phyloP scores from a whole-genome alignment of 495 filamentous ascomycete genomes.

The Collariella sp. region DNA sequence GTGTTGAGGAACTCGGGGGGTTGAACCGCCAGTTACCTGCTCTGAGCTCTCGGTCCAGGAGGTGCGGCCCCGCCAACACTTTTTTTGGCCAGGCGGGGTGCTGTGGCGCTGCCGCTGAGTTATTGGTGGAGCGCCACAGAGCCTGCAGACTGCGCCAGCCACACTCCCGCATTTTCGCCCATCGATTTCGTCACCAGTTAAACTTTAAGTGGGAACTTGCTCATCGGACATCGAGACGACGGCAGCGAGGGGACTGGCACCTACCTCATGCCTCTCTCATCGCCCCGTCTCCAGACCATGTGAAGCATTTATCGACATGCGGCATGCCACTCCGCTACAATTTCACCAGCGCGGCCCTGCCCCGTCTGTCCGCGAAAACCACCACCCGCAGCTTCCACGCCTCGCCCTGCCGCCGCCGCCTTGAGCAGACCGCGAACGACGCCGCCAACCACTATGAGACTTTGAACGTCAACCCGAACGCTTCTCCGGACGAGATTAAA shows the following conservation, averaged over 20 bases:
- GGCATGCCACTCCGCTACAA: constrained; percentile 43
- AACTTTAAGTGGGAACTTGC: constrained; percentile 1
- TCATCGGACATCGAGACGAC: not conserved
- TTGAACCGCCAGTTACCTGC: not conserved
- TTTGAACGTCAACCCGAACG: constrained; percentile 60
- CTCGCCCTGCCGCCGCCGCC: constrained; percentile 24
- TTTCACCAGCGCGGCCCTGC: constrained; percentile 20
- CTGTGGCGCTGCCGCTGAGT: not conserved
- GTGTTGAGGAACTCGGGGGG: not conserved
- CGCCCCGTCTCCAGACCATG: constrained; percentile 3
- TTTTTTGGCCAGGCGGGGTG: constrained; percentile 9
- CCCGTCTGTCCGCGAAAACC: constrained; percentile 8
- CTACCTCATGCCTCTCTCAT: not conserved
- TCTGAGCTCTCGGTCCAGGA: not conserved
- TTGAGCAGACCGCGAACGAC: constrained; percentile 23
- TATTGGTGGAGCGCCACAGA: not conserved
- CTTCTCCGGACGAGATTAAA: constrained; percentile 72
- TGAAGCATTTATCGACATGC: constrained; percentile 33
- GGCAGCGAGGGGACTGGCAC: not conserved
- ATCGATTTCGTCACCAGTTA: constrained; percentile 15
- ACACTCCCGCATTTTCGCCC: not conserved
- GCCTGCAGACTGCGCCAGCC: not conserved
- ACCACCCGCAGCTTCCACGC: constrained; percentile 33
- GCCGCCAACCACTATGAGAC: constrained; percentile 67
- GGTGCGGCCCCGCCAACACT: not conserved